phyloP scores from a whole-genome alignment of 495 filamentous ascomycete species.

The Talaromyces wortmannii region DNA sequence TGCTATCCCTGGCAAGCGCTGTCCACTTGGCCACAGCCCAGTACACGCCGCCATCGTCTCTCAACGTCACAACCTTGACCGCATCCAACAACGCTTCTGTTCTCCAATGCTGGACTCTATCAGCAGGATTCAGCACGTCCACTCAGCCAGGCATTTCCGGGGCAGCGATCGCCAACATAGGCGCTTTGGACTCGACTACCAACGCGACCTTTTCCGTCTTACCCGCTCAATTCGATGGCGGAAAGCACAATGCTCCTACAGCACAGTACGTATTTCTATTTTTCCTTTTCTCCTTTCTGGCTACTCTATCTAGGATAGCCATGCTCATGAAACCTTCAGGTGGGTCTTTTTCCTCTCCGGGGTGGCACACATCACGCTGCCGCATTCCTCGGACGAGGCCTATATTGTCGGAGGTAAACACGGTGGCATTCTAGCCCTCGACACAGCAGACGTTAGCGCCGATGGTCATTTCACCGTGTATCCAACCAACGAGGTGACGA shows the following conservation, averaged over 20 bases:
- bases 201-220: slow-evolving; percentile 34
- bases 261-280: slow-evolving; percentile 31
- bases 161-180: slow-evolving; percentile 22
- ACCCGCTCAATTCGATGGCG: slow-evolving; percentile 40
- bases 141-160: slow-evolving; percentile 36
- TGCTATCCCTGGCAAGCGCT: background rate
- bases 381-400: slow-evolving; percentile 29
- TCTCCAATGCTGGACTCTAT: slow-evolving; percentile 49
- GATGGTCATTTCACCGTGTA: slow-evolving; percentile 43
- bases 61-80: slow-evolving; percentile 35
- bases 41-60: slow-evolving; percentile 7
- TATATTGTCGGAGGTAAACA: slow-evolving; percentile 35
- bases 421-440: slow-evolving; percentile 41
- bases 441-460: slow-evolving; percentile 37
- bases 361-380: slow-evolving; percentile 42
- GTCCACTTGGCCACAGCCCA: background rate
- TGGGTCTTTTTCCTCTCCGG: slow-evolving; percentile 46
- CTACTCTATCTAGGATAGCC: background rate
- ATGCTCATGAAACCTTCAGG: slow-evolving; percentile 17
- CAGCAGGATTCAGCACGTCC: slow-evolving; percentile 31
- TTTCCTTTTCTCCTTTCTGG: background rate
- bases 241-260: slow-evolving; percentile 43
- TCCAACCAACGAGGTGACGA: slow-evolving; percentile 33
- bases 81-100: slow-evolving; percentile 32
- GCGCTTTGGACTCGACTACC: slow-evolving; percentile 8